Evolutionary conservation across 2,329 filamentous ascomycete species (phyloP), one percentile per base, ranked within the genome.

Genomic region (Zymoseptoria tritici): DNA sequence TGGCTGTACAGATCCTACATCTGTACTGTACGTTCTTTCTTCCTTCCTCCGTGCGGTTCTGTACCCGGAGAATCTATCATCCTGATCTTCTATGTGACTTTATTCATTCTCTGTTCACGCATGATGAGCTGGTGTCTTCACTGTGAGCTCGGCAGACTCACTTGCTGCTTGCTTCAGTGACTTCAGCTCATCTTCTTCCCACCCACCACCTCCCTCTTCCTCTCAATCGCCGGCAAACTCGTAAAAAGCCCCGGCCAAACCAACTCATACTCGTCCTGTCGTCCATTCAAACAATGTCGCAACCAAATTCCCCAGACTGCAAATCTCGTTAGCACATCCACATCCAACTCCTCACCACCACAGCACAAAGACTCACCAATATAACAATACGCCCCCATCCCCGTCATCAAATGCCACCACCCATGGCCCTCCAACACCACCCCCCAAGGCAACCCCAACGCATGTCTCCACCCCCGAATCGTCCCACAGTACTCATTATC

Each of bases 351-450:
- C n/a, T n/a, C n/a, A n/a, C n/a, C 21, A 21, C 46, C 7, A 31
- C n/a, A 16, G 24, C 9, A 11, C 20, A 13, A 16, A 11, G 36
- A 49, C 53, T 52, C 31, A 67, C 63, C 79, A 66, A 95, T 90
- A 71, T 93, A 91, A 70, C 87, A 88, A 73, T 95, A 95, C n/a
- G 90, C 90, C 72, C 90, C 90, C 42, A 87, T 78, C 11, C 90
- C 90, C 0, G 90, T 94, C 81, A 93, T 86, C 46, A 93, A 70
- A 75, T 93, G 90, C 86, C 86, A 89, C 85, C 86, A 49, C 9
- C 86, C 86, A 73, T 89, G 86, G 0, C 85, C 85, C 69, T 89
- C 86, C 1, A 94, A 80, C 6, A 94, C 62, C 13, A 92, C 79
- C 1, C 89, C 88, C 89, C 90, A 94, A 0, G 90, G 91, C 64